These are phyloP conservation scores for Quercus engelmannii DNA, from an alignment of 306 rosid species.

Conservation along the genomic window DNA sequence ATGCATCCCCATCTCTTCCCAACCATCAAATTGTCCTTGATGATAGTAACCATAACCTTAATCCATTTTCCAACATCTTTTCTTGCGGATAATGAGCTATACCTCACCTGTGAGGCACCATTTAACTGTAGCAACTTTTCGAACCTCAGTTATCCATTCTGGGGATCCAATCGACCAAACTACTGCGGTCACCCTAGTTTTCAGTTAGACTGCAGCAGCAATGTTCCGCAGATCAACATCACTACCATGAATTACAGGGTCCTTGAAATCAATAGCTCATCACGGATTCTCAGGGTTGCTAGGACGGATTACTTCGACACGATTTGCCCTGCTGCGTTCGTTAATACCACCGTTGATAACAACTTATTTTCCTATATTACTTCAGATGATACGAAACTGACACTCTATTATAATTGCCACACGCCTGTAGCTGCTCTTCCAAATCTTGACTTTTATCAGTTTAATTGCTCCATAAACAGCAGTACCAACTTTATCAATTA, in stretches of 20 bases:
- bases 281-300: slow-evolving; percentile 26
- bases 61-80: slow-evolving; percentile 21
- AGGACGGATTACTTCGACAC: slow-evolving; percentile 42
- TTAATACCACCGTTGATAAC: slow-evolving; percentile 13
- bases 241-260: slow-evolving; percentile 19
- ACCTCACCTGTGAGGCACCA: slow-evolving; percentile 27
- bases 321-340: slow-evolving; percentile 21
- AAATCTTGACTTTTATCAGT: too few relatives aligned
- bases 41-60: slow-evolving; percentile 25
- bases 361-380: neutral
- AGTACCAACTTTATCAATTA: neutral
- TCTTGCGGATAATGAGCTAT: slow-evolving; percentile 12
- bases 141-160: slow-evolving; percentile 46
- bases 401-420: too few relatives aligned
- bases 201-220: slow-evolving; percentile 32
- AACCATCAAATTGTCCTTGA: slow-evolving; percentile 12
- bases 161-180: slow-evolving; percentile 35
- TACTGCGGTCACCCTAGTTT: slow-evolving; percentile 55
- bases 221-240: slow-evolving; percentile 24
- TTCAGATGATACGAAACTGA: too few relatives aligned
- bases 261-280: slow-evolving; percentile 23
- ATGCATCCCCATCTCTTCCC: slow-evolving; percentile 24
- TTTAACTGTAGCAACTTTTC: slow-evolving; percentile 7
- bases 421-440: too few relatives aligned
- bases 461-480: neutral